Percentiles rank a stretch among this genome's conserved stretches.
Conservation (phyloP, 2,329 filamentous ascomycete species). For the Ceratocystis ficicola region DNA sequence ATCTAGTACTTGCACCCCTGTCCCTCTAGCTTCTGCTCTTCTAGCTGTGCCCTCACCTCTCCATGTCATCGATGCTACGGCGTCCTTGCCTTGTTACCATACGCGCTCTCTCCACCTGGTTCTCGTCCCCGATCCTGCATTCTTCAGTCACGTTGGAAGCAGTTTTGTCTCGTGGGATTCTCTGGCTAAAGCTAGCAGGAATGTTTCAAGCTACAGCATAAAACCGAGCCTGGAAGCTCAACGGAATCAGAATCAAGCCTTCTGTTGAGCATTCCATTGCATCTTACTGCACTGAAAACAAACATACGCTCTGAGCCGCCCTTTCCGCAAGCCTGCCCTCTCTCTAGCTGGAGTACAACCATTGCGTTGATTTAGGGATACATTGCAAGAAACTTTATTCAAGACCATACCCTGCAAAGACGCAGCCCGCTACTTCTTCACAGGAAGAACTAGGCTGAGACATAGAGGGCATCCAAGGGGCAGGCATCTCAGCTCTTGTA, state of each 20-base stretch:
- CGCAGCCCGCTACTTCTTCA: not conserved
- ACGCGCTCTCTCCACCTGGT: no score
- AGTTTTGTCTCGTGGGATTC: not conserved
- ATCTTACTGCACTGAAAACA: not conserved
- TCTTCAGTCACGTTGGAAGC: no score
- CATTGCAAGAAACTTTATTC: not conserved
- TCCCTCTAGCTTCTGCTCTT: no score
- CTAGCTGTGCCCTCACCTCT: no score
- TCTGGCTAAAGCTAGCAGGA: not conserved
- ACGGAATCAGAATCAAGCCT: not conserved
- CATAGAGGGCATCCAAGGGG: not conserved
- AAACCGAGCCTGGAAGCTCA: not conserved
- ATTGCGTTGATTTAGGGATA: not conserved
- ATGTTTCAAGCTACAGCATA: no score
- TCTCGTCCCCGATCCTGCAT: no score
- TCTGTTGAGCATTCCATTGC: not conserved
- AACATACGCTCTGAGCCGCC: not conserved
- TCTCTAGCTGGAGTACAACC: not conserved
- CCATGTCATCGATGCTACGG: no score
- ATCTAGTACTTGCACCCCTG: no score
- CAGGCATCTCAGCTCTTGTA: not conserved
- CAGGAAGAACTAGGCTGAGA: not conserved
- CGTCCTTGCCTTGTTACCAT: no score
- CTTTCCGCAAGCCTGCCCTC: not conserved
- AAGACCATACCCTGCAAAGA: no score